Percentiles rank a stretch among this genome's conserved stretches.
Evolutionary conservation across 1,284 basidiomycete genomes (phyloP).

Genomic region (Boletus albobrunnescens): DNA sequence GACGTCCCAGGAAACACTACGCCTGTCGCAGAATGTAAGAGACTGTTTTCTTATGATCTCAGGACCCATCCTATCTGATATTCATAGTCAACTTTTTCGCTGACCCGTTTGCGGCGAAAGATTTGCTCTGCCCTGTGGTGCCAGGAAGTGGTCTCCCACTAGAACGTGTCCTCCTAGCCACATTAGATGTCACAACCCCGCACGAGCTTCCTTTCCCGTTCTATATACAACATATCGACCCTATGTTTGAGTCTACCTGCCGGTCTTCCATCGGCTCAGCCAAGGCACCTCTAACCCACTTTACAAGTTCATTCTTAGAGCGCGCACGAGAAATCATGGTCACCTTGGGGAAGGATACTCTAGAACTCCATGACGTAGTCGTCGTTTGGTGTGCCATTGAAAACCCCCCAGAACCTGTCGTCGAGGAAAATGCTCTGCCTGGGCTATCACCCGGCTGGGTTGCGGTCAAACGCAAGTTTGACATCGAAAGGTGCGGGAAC

Average conservation of each 20-base stretch:
- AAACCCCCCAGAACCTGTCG: conserved; percentile 48
- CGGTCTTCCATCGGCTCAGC: conserved; percentile 42
- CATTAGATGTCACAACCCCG: conserved; percentile 77
- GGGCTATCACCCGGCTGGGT: conserved; percentile 50
- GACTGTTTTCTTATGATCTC: conserved; percentile 7
- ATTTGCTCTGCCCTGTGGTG: conserved; percentile 47
- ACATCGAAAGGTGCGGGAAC: conserved; percentile 60
- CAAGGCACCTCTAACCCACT: conserved; percentile 62
- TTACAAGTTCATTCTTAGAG: conserved; percentile 77
- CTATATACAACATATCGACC: conserved; percentile 55
- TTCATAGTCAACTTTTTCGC: conserved; percentile 86
- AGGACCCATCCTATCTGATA: conserved; percentile 1
- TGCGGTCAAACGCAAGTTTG: conserved; percentile 50
- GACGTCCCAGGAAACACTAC: conserved; percentile 91
- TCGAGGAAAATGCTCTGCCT: conserved; percentile 22
- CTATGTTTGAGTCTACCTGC: conserved; percentile 45
- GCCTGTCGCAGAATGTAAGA: conserved; percentile 74
- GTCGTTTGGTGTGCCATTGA: conserved; percentile 78
- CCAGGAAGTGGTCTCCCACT: conserved; percentile 48
- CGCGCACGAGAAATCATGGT: conserved; percentile 69
- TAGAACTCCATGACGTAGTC: conserved; percentile 83
- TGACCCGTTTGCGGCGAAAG: conserved; percentile 82
- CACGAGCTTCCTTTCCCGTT: conserved; percentile 74
- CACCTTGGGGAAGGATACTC: conserved; percentile 71
- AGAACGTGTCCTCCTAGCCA: conserved; percentile 66